These are phyloP conservation scores for Limnanthes douglasii DNA, from an alignment of 345 rosid genomes.

Conservation along the genomic window DNA sequence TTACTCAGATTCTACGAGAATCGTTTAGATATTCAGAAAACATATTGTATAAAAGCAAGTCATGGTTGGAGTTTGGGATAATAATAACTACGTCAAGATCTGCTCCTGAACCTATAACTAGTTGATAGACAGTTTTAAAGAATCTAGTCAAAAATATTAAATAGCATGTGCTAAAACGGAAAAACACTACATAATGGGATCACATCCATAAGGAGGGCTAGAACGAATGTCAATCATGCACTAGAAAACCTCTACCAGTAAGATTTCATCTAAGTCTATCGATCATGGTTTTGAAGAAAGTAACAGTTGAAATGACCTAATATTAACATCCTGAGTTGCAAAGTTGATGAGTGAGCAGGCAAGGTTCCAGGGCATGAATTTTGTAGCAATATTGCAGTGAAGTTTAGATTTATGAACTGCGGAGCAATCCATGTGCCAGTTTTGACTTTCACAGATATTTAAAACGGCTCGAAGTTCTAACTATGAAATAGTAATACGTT, in stretches of 20 bases:
- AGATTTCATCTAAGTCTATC: no score
- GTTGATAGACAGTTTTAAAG: conserved; percentile 4
- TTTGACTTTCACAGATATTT: no score
- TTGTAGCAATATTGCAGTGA: not conserved
- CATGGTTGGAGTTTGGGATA: not conserved
- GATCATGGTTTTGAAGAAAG: not conserved
- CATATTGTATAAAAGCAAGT: no score
- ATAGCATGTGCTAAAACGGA: not conserved
- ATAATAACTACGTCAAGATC: not conserved
- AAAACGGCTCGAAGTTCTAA: no score
- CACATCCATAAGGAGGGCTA: conserved; percentile 8
- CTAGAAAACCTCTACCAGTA: no score
- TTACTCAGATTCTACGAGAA: no score
- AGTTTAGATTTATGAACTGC: not conserved
- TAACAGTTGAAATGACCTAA: not conserved
- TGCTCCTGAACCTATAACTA: not conserved
- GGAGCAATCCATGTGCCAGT: no score
- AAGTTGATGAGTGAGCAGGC: no score
- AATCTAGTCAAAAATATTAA: not conserved
- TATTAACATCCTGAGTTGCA: no score
- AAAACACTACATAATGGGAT: conserved; percentile 12
- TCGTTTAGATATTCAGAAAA: no score
- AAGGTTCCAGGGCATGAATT: not conserved
- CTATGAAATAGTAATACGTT: no score
- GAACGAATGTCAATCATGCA: no score